phyloP scores from a whole-genome alignment of 371 early-diverging fungal genomes.

The Rhizopus delemar region DNA sequence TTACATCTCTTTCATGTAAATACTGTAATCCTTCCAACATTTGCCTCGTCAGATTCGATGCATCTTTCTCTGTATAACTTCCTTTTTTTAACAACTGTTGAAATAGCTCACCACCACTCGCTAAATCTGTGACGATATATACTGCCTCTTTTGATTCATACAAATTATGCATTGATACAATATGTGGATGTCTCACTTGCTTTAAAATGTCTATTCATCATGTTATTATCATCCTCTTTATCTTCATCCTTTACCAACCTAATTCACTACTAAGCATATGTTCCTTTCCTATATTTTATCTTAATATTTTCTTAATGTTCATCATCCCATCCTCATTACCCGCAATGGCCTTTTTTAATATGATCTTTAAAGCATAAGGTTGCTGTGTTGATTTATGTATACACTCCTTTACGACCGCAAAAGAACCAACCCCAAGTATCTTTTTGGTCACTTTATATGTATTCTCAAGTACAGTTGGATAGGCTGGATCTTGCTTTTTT shows the following conservation, averaged over 20 bases:
- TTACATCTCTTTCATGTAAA: conserved; percentile 70
- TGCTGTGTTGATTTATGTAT: conserved; percentile 59
- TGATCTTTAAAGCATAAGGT: conserved; percentile 79
- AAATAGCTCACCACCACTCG: conserved; percentile 86
- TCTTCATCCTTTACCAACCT: conserved; percentile 25
- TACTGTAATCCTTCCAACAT: conserved; percentile 79
- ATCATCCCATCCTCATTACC: conserved; percentile 28
- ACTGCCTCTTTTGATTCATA: conserved; percentile 80
- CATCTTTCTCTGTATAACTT: conserved; percentile 78
- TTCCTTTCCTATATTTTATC: conserved; percentile 60
- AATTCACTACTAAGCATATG: conserved; percentile 85
- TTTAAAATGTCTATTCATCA: conserved; percentile 62
- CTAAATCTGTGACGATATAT: conserved; percentile 83
- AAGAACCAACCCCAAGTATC: conserved; percentile 70
- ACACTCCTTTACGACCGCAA: conserved; percentile 81
- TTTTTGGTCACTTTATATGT: conserved; percentile 54
- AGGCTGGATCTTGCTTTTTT: conserved; percentile 37
- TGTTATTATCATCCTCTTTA: neutral
- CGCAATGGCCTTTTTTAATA: conserved; percentile 67
- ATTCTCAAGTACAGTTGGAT: conserved; percentile 41
- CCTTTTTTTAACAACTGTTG: conserved; percentile 79
- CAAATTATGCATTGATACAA: conserved; percentile 76
- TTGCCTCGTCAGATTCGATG: conserved; percentile 66
- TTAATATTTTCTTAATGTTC: neutral
- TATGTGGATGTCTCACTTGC: conserved; percentile 78